Percentiles rank a stretch among this genome's conserved stretches.
These are phyloP conservation scores for Fusarium gaditjirri DNA, from an alignment of 2,329 filamentous ascomycete species.

Conservation along the genomic window DNA sequence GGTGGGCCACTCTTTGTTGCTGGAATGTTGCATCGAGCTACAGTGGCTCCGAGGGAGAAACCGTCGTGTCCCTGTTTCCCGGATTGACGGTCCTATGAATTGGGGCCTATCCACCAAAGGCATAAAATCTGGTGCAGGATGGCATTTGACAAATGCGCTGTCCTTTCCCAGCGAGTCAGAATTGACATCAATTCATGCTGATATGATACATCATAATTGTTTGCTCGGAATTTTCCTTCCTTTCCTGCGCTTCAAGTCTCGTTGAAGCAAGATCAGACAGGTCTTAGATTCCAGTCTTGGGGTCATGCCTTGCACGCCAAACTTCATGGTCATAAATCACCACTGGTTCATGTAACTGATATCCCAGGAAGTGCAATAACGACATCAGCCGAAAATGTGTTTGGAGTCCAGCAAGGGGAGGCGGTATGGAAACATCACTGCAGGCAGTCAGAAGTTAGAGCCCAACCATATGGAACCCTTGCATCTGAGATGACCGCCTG, in stretches of 20 bases:
- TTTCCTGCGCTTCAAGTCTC: background rate
- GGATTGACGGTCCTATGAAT: slow-evolving; percentile 9
- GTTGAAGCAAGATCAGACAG: slow-evolving; percentile 8
- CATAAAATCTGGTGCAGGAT: background rate
- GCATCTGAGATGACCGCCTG: slow-evolving; percentile 5
- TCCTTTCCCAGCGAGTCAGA: slow-evolving; percentile 8
- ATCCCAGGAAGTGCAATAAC: background rate
- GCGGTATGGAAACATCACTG: slow-evolving; percentile 8
- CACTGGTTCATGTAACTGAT: background rate
- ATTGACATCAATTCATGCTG: background rate
- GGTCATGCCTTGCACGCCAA: background rate
- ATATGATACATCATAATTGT: slow-evolving; percentile 5
- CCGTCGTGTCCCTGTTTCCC: slow-evolving; percentile 11
- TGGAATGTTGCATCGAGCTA: slow-evolving; percentile 41
- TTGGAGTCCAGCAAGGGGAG: background rate
- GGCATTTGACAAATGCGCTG: background rate
- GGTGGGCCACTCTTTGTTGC: slow-evolving; percentile 12
- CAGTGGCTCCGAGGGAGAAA: slow-evolving; percentile 1
- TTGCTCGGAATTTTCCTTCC: background rate
- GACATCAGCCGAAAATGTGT: slow-evolving; percentile 1
- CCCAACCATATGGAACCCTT: slow-evolving; percentile 19
- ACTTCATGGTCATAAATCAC: background rate
- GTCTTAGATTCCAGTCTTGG: background rate
- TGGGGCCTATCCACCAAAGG: slow-evolving; percentile 2
- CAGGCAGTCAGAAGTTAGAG: slow-evolving; percentile 11